Base-by-base conservation (phyloP, 1,139 yeast genomes). In the Saccharomyces hybrid region DNA sequence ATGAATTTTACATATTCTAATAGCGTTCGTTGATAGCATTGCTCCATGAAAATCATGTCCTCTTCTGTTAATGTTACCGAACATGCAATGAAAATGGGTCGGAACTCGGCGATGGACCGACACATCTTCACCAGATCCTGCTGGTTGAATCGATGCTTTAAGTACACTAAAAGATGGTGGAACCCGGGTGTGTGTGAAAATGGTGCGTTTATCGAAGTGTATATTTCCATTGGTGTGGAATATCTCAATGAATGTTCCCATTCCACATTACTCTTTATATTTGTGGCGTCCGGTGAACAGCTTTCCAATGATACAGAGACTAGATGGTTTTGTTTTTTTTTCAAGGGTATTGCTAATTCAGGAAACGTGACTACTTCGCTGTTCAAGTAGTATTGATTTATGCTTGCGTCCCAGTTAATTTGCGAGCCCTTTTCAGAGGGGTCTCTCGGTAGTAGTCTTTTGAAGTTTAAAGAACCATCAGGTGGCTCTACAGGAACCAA, bases 31-130 rank as follows among this genome's bases (percentile, higher is more conserved):
- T 93, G 98, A 72, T 91, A 91, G 63, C 96, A 88, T 71, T 91
- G 95, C 65, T 93, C 99, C 88, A 93, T 90, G 65, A 93, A 93
- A 5, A 91, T 87, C 66, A 91, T 75, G 68, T 93, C 99, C 51
- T 88, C 95, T 61, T 88, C 96, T 55, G 90, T 88, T 48, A 93
- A 72, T 3, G 95, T 84, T 63, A 88, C 86, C 32, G 96, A 88
- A 64, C 96, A 87, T 1, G 97, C 97, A 62, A 91, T 90, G 67
- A 91, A 91, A 8, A 90, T 83, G 1, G 98, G 97, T 58, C 98
- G 74, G 64, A 90, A 90, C 50, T 84, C 82, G 0, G 97, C 95
- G 85, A 93, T 87, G 9, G 88, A 83, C 63, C 86, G 85, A 2
- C 96, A 93, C 83, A 93, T 86, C 56, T 84, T 80, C 53, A 90